A percentile compares a stretch with the other conserved stretches of the same genome.
Evolutionary conservation across 345 rosid species (phyloP).

Genomic region (Salix purpurea): DNA sequence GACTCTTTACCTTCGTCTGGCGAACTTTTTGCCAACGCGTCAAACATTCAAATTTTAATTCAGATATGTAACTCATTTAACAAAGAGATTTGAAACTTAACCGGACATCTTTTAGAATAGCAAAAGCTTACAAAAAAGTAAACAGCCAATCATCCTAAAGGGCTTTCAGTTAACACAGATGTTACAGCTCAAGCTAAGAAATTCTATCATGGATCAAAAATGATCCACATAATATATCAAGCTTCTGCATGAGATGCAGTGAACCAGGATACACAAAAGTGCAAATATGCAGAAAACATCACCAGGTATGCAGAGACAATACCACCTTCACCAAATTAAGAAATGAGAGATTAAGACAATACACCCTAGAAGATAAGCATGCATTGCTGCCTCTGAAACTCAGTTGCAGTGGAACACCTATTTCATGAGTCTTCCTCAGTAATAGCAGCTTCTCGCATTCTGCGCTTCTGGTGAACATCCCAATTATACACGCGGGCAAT

Average conservation of each 20-base stretch:
- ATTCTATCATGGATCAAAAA: neutral
- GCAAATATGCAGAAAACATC: neutral
- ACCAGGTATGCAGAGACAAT: constrained; percentile 6
- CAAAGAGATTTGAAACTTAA: neutral
- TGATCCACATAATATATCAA: constrained; percentile 3
- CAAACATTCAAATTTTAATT: neutral
- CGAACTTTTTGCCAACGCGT: constrained; percentile 7
- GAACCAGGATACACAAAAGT: constrained; percentile 1
- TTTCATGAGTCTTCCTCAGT: constrained; percentile 40
- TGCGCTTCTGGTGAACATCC: constrained; percentile 81
- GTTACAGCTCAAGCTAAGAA: constrained; percentile 1
- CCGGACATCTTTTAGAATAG: neutral
- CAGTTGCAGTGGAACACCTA: neutral
- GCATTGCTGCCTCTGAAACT: neutral
- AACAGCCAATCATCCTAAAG: neutral
- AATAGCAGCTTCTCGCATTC: constrained; percentile 48
- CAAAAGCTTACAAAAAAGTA: neutral
- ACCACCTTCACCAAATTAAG: constrained; percentile 6
- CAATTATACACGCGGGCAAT: constrained; percentile 82
- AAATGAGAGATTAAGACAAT: constrained; percentile 14
- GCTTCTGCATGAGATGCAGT: neutral
- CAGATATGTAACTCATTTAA: neutral
- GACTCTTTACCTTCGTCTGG: neutral
- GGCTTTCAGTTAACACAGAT: neutral
- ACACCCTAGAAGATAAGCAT: constrained; percentile 1